phyloP scores from a whole-genome alignment of 306 rosid species.

The Vigna angularis region DNA sequence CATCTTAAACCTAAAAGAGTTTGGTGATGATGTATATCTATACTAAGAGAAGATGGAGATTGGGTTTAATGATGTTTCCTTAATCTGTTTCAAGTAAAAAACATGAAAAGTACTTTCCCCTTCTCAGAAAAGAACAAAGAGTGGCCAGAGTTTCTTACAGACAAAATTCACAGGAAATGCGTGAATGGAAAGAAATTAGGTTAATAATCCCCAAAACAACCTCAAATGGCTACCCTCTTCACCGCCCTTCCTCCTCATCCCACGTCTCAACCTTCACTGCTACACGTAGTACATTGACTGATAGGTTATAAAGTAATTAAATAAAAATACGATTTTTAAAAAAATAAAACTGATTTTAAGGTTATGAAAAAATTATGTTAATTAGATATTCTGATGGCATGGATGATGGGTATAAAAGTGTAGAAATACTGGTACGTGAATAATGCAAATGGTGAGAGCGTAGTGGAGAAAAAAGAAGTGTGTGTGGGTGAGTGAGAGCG shows the following conservation, averaged over 20 bases:
- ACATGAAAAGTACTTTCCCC: background rate
- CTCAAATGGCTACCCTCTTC: background rate
- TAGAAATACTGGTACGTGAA: background rate
- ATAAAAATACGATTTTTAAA: no score
- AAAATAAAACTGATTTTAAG: no score
- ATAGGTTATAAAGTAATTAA: no score
- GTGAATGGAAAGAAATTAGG: slow-evolving; percentile 19
- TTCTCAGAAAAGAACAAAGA: background rate
- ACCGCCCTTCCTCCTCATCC: slow-evolving; percentile 26
- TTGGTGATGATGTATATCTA: no score
- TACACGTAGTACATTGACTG: no score
- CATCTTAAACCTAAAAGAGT: no score
- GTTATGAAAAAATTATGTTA: no score
- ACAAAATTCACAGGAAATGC: slow-evolving; percentile 32
- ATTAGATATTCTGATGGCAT: no score
- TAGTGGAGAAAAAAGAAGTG: slow-evolving; percentile 23
- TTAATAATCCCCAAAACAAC: background rate
- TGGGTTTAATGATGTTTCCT: background rate
- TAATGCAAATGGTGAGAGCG: background rate
- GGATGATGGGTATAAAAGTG: background rate
- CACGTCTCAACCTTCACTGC: slow-evolving; percentile 6
- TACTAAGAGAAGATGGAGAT: background rate
- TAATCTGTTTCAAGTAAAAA: background rate
- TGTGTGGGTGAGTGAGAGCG: slow-evolving; percentile 29
- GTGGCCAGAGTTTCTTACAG: background rate